Conservation (phyloP, 2,329 filamentous ascomycete genomes). For the Xylaria sp. region DNA sequence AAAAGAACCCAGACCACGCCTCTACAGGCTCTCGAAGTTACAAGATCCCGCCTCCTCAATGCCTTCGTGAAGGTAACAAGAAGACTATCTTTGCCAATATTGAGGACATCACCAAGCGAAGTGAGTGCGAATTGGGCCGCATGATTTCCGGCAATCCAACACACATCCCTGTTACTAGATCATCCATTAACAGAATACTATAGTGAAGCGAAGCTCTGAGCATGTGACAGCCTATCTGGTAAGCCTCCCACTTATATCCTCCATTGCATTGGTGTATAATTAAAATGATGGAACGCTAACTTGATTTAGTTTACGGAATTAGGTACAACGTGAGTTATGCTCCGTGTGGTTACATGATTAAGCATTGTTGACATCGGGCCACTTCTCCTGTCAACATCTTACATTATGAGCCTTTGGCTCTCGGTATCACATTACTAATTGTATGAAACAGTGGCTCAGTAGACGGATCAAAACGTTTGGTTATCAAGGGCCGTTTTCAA, state of each 20-base stretch:
- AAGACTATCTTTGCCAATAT: slow-evolving; percentile 99
- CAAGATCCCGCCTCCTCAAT: slow-evolving; percentile 99
- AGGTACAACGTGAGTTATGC: slow-evolving; percentile 75
- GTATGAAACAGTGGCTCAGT: slow-evolving; percentile 73
- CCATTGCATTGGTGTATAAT: neutral
- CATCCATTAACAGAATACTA: slow-evolving; percentile 23
- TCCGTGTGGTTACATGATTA: neutral
- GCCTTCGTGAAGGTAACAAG: slow-evolving; percentile 99
- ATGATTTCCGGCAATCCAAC: neutral
- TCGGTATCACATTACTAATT: slow-evolving; percentile 20
- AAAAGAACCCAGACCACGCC: slow-evolving; percentile 96
- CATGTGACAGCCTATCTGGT: slow-evolving; percentile 92
- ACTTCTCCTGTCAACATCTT: neutral
- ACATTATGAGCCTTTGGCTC: neutral
- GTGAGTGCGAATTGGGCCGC: slow-evolving; percentile 20
- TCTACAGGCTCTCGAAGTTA: slow-evolving; percentile 91
- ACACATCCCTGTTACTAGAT: neutral
- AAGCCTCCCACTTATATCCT: neutral
- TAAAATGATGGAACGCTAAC: slow-evolving; percentile 10
- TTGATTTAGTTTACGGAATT: slow-evolving; percentile 80
- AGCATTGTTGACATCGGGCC: neutral
- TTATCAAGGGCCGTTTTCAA: slow-evolving; percentile 99
- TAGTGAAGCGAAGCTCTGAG: slow-evolving; percentile 94
- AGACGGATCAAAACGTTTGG: slow-evolving; percentile 89
- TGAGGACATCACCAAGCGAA: slow-evolving; percentile 97